These are phyloP conservation scores for Crithidia sp. DNA, from an alignment of 208 protist species.

Conservation along the genomic window DNA sequence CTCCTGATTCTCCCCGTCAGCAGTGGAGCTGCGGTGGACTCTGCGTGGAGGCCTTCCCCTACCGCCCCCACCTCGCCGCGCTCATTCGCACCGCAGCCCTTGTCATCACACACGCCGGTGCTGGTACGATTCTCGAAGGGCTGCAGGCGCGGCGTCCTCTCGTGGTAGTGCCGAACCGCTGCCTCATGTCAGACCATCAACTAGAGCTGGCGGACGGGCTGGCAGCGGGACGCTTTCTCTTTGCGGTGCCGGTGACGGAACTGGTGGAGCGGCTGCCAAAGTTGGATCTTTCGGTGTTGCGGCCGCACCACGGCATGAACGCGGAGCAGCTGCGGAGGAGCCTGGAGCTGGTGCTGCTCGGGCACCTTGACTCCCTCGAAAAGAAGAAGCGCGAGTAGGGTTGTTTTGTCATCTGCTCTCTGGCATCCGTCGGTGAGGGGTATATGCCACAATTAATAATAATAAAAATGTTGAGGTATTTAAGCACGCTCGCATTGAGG, in stretches of 20 bases:
- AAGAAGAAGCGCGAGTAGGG: slow-evolving; percentile 5
- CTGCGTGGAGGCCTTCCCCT: slow-evolving; percentile 76
- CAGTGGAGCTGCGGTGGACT: slow-evolving; percentile 40
- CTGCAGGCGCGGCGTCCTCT: slow-evolving; percentile 60
- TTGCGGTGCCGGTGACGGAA: slow-evolving; percentile 56
- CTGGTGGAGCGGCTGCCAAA: slow-evolving; percentile 40
- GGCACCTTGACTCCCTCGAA: background rate
- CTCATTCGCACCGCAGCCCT: slow-evolving; percentile 59
- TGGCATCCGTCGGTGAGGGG: too few relatives aligned
- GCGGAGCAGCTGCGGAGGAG: slow-evolving; percentile 35
- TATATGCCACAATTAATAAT: too few relatives aligned
- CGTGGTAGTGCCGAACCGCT: slow-evolving; percentile 87
- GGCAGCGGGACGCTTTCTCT: slow-evolving; percentile 54
- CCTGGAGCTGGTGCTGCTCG: slow-evolving; percentile 32
- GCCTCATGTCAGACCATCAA: slow-evolving; percentile 92
- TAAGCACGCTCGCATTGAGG: too few relatives aligned
- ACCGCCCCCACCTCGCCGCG: slow-evolving; percentile 57
- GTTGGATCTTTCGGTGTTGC: slow-evolving; percentile 47
- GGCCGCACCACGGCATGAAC: slow-evolving; percentile 57
- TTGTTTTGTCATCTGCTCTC: background rate
- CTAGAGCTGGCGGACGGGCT: slow-evolving; percentile 78
- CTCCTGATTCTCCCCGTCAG: background rate
- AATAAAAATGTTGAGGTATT: too few relatives aligned
- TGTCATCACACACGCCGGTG: slow-evolving; percentile 90
- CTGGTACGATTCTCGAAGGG: slow-evolving; percentile 92